Evolutionary conservation across 257 asterid genomes (phyloP).

Genomic region (Penstemon davidsonii): DNA sequence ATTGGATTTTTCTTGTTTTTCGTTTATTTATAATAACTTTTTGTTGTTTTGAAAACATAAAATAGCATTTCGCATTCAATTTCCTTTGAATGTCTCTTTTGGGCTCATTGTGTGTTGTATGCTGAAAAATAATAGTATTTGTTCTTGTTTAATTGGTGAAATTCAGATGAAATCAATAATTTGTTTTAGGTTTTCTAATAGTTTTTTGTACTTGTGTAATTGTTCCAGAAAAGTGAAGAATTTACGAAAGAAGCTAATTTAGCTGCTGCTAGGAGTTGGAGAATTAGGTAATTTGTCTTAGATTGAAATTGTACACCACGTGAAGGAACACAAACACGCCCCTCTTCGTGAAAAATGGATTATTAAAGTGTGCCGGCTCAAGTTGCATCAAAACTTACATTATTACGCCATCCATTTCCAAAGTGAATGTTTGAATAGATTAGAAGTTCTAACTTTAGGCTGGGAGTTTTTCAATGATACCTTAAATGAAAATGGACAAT

Average conservation of each 20-base stretch:
- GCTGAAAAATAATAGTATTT: neutral
- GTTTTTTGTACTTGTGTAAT: neutral
- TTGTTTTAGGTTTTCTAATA: neutral
- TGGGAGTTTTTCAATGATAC: neutral
- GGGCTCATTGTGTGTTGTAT: neutral
- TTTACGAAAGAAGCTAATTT: neutral
- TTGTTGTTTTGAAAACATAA: neutral
- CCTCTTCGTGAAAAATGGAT: neutral
- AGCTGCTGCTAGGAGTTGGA: neutral
- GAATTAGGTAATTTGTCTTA: neutral
- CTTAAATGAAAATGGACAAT: neutral
- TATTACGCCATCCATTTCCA: neutral
- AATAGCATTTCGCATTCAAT: too few species aligned
- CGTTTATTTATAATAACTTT: neutral
- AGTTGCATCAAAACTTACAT: too few species aligned
- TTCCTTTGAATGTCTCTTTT: neutral
- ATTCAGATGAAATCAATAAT: neutral
- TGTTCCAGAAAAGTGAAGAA: neutral
- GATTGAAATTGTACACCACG: neutral
- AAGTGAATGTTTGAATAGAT: neutral
- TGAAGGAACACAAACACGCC: neutral
- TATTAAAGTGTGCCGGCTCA: too few species aligned
- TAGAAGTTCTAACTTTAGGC: neutral
- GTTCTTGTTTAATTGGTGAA: neutral
- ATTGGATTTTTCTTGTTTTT: neutral